These are phyloP conservation scores for Stylonectria norvegica DNA, from an alignment of 2,329 filamentous ascomycete species.

Conservation along the genomic window DNA sequence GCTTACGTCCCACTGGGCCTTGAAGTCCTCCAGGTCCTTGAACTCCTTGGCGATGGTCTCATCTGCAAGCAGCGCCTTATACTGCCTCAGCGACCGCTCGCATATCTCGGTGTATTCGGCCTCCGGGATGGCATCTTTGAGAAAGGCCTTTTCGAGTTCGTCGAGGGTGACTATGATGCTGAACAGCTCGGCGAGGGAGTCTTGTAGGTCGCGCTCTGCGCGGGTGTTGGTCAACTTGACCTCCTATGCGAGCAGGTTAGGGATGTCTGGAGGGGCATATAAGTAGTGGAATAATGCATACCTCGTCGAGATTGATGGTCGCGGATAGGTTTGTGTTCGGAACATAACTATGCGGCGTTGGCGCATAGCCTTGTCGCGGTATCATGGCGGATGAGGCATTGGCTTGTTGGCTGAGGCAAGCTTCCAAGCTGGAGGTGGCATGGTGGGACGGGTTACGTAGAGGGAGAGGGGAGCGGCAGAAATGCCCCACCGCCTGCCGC, in stretches of 20 bases:
- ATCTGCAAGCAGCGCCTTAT: conserved; percentile 88
- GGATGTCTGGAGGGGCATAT: conserved; percentile 12
- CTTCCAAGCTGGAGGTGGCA: conserved; percentile 20
- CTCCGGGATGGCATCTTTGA: conserved; percentile 91
- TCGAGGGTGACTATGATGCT: conserved; percentile 96
- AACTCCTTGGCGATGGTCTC: conserved; percentile 89
- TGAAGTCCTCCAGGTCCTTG: conserved; percentile 85
- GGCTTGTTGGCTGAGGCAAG: conserved; percentile 12
- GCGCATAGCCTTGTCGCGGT: conserved; percentile 72
- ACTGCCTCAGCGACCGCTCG: conserved; percentile 89
- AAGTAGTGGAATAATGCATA: conserved; percentile 37
- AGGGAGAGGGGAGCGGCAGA: conserved; percentile 30
- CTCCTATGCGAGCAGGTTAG: conserved; percentile 57
- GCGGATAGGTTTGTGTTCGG: conserved; percentile 79
- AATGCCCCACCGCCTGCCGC: conserved; percentile 31
- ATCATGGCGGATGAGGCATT: conserved; percentile 46
- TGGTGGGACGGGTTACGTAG: conserved; percentile 27
- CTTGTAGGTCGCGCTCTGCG: conserved; percentile 87
- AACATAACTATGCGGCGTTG: conserved; percentile 86
- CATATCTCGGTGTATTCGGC: conserved; percentile 95
- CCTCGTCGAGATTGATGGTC: conserved; percentile 91
- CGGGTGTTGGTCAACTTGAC: conserved; percentile 85
- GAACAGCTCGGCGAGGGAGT: conserved; percentile 94
- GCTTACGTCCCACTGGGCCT: conserved; percentile 82
- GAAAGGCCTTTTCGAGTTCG: conserved; percentile 91